phyloP scores from a whole-genome alignment of 148 eudicot genomes.

The Silene conica region DNA sequence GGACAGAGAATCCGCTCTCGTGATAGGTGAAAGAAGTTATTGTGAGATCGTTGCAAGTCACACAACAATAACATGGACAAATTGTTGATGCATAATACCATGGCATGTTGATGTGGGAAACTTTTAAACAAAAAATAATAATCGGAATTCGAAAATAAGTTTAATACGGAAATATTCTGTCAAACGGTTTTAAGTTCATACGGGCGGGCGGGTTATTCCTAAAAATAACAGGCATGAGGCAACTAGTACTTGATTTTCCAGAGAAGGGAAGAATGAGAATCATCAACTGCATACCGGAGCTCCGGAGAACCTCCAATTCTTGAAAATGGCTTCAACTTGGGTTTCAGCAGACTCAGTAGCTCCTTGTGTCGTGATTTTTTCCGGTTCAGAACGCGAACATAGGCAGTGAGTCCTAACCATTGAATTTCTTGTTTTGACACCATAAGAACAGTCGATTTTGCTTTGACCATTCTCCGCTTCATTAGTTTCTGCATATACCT shows the following conservation, averaged over 20 bases:
- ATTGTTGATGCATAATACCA: too few species aligned
- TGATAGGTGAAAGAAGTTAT: too few species aligned
- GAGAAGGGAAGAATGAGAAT: slow-evolving; percentile 52
- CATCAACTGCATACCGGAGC: slow-evolving; percentile 61
- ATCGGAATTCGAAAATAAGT: too few species aligned
- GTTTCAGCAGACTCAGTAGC: slow-evolving; percentile 41
- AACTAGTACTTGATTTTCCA: slow-evolving; percentile 72
- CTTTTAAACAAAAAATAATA: too few species aligned
- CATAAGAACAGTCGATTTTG: slow-evolving; percentile 24
- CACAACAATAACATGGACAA: too few species aligned
- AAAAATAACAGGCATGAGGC: too few species aligned
- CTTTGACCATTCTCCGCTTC: slow-evolving; percentile 48
- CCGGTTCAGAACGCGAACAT: slow-evolving; percentile 43
- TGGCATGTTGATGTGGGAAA: too few species aligned
- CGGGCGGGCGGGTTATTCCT: too few species aligned
- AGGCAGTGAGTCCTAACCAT: slow-evolving; percentile 88
- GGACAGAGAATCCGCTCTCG: too few species aligned
- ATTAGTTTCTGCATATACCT: slow-evolving; percentile 72
- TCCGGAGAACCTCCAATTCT: slow-evolving; percentile 26
- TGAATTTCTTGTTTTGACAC: slow-evolving; percentile 45
- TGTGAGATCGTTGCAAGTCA: too few species aligned
- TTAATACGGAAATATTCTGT: too few species aligned
- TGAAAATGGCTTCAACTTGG: slow-evolving; percentile 32
- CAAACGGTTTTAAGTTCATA: too few species aligned
- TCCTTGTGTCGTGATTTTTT: slow-evolving; percentile 55